Percentiles rank a stretch among this genome's conserved stretches.
These are phyloP conservation scores for Scheffersomyces titani DNA, from an alignment of 1,139 yeast genomes.

Conservation along the genomic window DNA sequence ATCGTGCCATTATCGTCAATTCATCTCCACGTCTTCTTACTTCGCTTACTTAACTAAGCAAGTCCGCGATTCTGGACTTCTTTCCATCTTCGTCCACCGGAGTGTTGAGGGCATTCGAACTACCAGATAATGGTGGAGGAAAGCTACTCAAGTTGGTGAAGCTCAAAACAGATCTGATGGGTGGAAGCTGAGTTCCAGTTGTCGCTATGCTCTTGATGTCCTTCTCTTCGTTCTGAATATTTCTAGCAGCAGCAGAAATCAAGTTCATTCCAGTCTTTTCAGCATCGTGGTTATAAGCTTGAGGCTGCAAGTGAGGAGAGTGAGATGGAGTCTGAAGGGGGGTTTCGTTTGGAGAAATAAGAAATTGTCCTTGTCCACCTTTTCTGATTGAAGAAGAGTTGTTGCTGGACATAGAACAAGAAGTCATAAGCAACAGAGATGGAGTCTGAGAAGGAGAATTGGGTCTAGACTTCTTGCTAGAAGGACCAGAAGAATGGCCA, in stretches of 20 bases:
- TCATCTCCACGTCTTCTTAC: not conserved
- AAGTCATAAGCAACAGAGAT: constrained; percentile 1
- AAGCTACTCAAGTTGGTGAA: constrained; percentile 19
- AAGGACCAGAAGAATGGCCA: constrained; percentile 4
- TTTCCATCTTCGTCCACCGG: constrained; percentile 2
- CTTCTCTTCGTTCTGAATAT: constrained; percentile 13
- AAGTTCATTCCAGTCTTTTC: constrained; percentile 14
- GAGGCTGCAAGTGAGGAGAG: constrained; percentile 41
- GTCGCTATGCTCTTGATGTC: constrained; percentile 35
- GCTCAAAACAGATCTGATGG: constrained; percentile 43
- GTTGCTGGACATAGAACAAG: constrained; percentile 4
- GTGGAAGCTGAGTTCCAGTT: constrained; percentile 45
- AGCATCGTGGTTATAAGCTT: constrained; percentile 4
- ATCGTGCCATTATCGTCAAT: not conserved
- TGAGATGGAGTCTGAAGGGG: constrained; percentile 48
- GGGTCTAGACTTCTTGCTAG: constrained; percentile 41
- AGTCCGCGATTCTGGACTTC: constrained; percentile 2
- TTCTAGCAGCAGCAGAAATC: constrained; percentile 23
- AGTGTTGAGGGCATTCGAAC: not conserved
- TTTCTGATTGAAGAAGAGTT: constrained; percentile 2
- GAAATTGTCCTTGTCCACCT: constrained; percentile 12
- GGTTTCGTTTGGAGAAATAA: constrained; percentile 37
- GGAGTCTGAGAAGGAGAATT: constrained; percentile 33
- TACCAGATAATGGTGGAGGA: constrained; percentile 10
- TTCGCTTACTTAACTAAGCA: not conserved